A percentile compares a stretch with the other conserved stretches of the same genome.
phyloP scores from a whole-genome alignment of 495 filamentous ascomycete species.

The Geopyxis carbonaria region DNA sequence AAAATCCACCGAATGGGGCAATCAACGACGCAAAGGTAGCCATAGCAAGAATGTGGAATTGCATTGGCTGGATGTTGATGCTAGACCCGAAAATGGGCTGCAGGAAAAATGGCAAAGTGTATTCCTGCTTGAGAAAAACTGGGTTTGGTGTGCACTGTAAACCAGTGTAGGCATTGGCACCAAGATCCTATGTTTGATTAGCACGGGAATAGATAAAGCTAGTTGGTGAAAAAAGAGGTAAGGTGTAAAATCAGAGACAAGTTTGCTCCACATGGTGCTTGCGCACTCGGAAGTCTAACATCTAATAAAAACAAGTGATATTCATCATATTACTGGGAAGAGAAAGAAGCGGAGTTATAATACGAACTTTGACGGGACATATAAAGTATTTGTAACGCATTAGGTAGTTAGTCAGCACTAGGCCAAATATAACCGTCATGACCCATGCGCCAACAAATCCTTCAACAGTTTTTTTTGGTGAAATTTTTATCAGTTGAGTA shows the following conservation, averaged over 20 bases:
- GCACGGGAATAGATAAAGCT: slow-evolving; percentile 11
- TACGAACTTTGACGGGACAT: slow-evolving; percentile 72
- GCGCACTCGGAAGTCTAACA: slow-evolving; percentile 22
- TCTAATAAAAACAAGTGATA: slow-evolving; percentile 20
- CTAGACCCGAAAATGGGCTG: slow-evolving; percentile 38
- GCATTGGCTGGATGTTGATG: slow-evolving; percentile 60
- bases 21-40: slow-evolving; percentile 92
- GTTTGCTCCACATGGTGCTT: slow-evolving; percentile 12
- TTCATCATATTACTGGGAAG: slow-evolving; percentile 12
- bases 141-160: slow-evolving; percentile 85
- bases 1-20: slow-evolving; percentile 96
- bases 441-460: slow-evolving; percentile 96
- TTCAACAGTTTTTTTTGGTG: slow-evolving; percentile 98
- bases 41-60: slow-evolving; percentile 82
- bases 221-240: neutral
- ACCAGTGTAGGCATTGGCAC: slow-evolving; percentile 81
- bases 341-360: neutral
- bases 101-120: slow-evolving; percentile 56
- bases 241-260: slow-evolving; percentile 11
- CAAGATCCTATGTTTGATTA: slow-evolving; percentile 48
- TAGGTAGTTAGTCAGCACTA: slow-evolving; percentile 67
- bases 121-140: slow-evolving; percentile 66
- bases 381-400: slow-evolving; percentile 95
- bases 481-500: slow-evolving; percentile 93
- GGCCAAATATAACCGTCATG: slow-evolving; percentile 75